These are phyloP conservation scores for Scedosporium minutisporum DNA, from an alignment of 2,329 filamentous ascomycete species.

Conservation along the genomic window DNA sequence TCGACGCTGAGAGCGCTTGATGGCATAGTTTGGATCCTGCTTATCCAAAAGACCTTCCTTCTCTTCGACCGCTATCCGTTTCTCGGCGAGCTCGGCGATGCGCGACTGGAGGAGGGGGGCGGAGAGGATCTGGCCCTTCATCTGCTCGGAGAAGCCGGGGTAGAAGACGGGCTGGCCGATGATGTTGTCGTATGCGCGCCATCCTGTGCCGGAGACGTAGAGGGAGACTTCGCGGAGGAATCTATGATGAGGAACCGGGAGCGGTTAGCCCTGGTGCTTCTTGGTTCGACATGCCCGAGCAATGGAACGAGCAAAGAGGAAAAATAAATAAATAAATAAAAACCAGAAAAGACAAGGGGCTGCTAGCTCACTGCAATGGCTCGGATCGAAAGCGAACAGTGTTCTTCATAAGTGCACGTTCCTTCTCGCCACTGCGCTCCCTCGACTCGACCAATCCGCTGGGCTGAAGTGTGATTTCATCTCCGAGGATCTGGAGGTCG, in stretches of 20 bases:
- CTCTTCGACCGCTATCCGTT: constrained; percentile 66
- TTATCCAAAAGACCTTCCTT: constrained; percentile 57
- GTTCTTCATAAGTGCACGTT: constrained; percentile 66
- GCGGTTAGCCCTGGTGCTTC: background rate
- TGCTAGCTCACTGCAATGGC: constrained; percentile 42
- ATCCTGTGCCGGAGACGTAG: constrained; percentile 86
- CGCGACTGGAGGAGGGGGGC: constrained; percentile 65
- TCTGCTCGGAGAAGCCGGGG: constrained; percentile 79
- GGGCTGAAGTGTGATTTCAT: constrained; percentile 65
- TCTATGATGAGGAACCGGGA: constrained; percentile 30
- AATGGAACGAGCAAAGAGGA: constrained; percentile 10
- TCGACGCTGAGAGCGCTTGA: constrained; percentile 35
- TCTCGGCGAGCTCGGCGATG: constrained; percentile 67
- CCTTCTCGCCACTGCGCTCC: constrained; percentile 39
- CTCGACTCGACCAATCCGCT: constrained; percentile 51
- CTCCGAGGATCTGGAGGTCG: constrained; percentile 68
- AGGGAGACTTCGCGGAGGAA: constrained; percentile 91
- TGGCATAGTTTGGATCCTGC: constrained; percentile 42
- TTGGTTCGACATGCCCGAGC: too few species aligned
- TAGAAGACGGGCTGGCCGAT: constrained; percentile 94
- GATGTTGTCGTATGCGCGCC: constrained; percentile 85
- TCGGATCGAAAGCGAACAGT: constrained; percentile 77
- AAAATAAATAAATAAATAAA: background rate
- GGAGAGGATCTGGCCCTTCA: constrained; percentile 68
- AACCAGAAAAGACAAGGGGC: background rate